Percentiles rank a stretch among this genome's conserved stretches.
Conservation (phyloP, 495 filamentous ascomycete genomes). For the Penicillium crystallinum region DNA sequence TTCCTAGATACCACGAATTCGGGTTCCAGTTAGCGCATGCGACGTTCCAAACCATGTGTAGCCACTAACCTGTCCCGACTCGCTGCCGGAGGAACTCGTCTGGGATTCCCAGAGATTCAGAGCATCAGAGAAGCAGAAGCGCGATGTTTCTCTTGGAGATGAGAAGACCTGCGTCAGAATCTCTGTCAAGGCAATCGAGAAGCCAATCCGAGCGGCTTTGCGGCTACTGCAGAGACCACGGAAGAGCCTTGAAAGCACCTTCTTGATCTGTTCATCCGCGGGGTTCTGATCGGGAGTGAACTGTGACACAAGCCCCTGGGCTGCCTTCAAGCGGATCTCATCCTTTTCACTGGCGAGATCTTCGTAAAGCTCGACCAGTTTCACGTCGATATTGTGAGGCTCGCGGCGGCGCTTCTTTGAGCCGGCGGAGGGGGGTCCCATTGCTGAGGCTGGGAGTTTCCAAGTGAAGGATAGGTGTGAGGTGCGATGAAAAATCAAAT, state of each 20-base stretch:
- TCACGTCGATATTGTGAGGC: conserved; percentile 39
- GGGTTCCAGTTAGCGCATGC: conserved; percentile 11
- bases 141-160: conserved; percentile 18
- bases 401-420: conserved; percentile 48
- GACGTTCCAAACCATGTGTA: neutral
- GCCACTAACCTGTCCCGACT: conserved; percentile 54
- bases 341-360: conserved; percentile 51
- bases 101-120: conserved; percentile 63
- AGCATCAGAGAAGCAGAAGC: conserved; percentile 45
- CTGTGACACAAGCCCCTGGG: conserved; percentile 40
- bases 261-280: conserved; percentile 38
- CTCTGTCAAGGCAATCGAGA: conserved; percentile 84
- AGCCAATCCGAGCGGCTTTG: conserved; percentile 86
- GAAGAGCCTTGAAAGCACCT: conserved; percentile 60
- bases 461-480: neutral
- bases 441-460: conserved; percentile 8
- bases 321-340: conserved; percentile 46
- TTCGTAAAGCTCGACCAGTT: conserved; percentile 52
- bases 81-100: conserved; percentile 58
- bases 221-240: conserved; percentile 84
- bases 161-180: conserved; percentile 57
- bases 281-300: conserved; percentile 41
- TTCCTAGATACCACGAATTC: conserved; percentile 50
- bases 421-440: conserved; percentile 21
- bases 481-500: neutral